Evolutionary conservation across 148 eudicot genomes (phyloP).

Genomic region (Chenopodium album): DNA sequence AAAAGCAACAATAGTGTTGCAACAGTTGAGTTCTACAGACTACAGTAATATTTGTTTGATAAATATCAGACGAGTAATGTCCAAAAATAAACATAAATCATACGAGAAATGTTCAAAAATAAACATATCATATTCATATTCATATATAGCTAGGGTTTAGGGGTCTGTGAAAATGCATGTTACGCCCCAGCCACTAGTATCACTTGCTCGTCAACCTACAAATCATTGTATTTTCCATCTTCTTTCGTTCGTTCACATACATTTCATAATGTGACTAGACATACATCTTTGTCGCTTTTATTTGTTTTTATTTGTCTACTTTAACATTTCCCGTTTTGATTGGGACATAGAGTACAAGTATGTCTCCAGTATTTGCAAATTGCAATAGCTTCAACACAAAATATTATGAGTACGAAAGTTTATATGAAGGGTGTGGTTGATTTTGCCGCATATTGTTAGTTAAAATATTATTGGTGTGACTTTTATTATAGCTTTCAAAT

Average conservation of each 20-base stretch:
- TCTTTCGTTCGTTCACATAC: not conserved
- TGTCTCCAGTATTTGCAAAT: not conserved
- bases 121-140: too few relatives aligned
- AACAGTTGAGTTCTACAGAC: too few relatives aligned
- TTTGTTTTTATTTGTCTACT: not conserved
- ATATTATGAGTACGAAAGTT: too few relatives aligned
- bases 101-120: too few relatives aligned
- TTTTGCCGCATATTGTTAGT: too few relatives aligned
- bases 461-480: too few relatives aligned
- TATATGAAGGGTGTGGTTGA: too few relatives aligned
- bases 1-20: too few relatives aligned
- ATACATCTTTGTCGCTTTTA: not conserved
- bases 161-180: not conserved
- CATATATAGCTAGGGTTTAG: not conserved
- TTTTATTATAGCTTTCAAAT: too few relatives aligned
- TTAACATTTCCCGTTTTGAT: not conserved
- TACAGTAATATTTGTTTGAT: too few relatives aligned
- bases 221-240: not conserved
- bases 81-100: not conserved
- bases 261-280: not conserved
- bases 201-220: not conserved
- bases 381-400: too few relatives aligned
- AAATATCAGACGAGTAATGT: not conserved
- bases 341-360: not conserved
- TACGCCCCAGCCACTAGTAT: constrained; percentile 4